Percentiles rank a stretch among this genome's conserved stretches.
Evolutionary conservation across 345 rosid genomes (phyloP).

Genomic region (Eucalyptus tenuipes): DNA sequence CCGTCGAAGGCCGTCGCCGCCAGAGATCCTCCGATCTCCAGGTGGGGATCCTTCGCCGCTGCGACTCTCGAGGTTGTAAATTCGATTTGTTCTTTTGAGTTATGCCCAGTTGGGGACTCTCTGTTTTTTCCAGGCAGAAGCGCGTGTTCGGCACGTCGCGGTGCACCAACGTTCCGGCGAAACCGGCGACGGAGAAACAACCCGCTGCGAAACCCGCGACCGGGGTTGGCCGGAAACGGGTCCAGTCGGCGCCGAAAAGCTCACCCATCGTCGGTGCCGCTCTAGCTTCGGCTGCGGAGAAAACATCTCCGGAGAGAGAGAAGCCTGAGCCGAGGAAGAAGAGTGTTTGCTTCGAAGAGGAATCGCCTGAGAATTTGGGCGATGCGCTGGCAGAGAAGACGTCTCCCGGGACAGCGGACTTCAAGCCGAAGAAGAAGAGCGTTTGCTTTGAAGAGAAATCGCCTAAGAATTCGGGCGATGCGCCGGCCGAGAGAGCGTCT

Average conservation of each 20-base stretch:
- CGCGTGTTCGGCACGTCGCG: background rate
- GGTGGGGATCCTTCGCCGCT: background rate
- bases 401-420: background rate
- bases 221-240: background rate
- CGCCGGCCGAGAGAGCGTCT: background rate
- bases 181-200: background rate
- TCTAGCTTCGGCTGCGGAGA: background rate
- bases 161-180: background rate
- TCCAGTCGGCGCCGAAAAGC: background rate
- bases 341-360: background rate
- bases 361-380: background rate
- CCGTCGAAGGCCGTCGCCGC: background rate
- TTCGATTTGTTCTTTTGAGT: background rate
- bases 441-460: background rate
- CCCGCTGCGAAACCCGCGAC: background rate
- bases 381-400: background rate
- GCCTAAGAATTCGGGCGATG: background rate
- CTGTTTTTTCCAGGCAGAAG: background rate
- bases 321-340: background rate
- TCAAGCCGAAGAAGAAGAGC: background rate
- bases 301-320: background rate
- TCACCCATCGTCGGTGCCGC: background rate
- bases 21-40: background rate
- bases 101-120: background rate
- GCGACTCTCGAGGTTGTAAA: background rate